Percentiles rank a stretch among this genome's conserved stretches.
Evolutionary conservation across 1,284 basidiomycete genomes (phyloP).

Genomic region (Trametes hirsuta): DNA sequence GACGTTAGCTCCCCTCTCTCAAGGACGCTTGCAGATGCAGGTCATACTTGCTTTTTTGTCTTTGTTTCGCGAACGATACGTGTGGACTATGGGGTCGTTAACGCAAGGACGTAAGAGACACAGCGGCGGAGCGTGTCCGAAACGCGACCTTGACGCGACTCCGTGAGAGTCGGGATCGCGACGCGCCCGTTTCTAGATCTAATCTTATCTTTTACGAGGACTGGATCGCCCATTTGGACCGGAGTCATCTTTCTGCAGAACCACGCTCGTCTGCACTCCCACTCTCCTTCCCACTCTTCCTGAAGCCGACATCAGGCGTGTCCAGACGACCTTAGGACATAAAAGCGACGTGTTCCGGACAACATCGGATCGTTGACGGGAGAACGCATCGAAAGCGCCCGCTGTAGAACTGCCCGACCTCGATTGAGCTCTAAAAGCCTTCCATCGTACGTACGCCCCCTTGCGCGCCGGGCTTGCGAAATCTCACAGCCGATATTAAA

Average conservation of each 20-base stretch:
- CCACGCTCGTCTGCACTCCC: not conserved
- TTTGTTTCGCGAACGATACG: not conserved
- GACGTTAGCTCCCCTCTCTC: no score
- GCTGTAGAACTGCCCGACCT: not conserved
- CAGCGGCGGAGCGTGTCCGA: not conserved
- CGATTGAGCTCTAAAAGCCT: not conserved
- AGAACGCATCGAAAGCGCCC: not conserved
- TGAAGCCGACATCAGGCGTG: not conserved
- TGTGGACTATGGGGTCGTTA: not conserved
- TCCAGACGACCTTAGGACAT: not conserved
- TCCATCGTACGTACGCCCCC: not conserved
- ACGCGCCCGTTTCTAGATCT: not conserved
- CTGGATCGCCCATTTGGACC: not conserved
- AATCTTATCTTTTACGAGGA: conserved; percentile 3
- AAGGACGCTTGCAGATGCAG: no score
- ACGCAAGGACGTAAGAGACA: not conserved
- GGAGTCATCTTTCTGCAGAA: conserved; percentile 3
- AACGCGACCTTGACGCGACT: not conserved
- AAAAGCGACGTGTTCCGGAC: not conserved
- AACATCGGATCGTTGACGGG: conserved; percentile 6
- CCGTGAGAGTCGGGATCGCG: not conserved
- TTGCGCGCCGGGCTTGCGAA: not conserved
- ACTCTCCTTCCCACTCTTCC: not conserved
- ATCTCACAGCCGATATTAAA: not conserved
- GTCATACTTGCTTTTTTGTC: no score